Conservation (phyloP, 2,329 filamentous ascomycete species). For the Dothideomycetidae sp. region DNA sequence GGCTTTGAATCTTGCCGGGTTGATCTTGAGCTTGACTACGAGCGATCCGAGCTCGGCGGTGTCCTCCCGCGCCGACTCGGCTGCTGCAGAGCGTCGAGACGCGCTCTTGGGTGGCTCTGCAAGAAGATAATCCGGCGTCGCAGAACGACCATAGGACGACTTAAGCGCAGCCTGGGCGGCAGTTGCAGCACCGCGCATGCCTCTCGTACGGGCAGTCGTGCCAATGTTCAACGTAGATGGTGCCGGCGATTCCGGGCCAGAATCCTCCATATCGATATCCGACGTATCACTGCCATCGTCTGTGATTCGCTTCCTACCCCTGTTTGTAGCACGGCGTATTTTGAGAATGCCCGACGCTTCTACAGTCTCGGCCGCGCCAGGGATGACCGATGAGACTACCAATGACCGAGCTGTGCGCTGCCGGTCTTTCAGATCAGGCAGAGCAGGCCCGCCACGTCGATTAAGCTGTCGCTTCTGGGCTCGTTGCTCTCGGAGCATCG, state of each 20-base stretch:
- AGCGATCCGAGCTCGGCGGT: slow-evolving; percentile 66
- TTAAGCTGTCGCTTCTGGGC: slow-evolving; percentile 93
- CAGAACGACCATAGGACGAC: slow-evolving; percentile 59
- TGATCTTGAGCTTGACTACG: slow-evolving; percentile 61
- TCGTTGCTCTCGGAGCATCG: slow-evolving; percentile 84
- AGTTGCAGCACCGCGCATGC: slow-evolving; percentile 76
- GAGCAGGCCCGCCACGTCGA: slow-evolving; percentile 73
- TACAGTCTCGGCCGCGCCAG: slow-evolving; percentile 63
- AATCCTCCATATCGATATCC: slow-evolving; percentile 84
- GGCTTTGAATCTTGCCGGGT: slow-evolving; percentile 56
- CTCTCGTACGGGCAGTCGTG: slow-evolving; percentile 72
- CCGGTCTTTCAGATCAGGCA: slow-evolving; percentile 92
- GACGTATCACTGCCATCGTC: slow-evolving; percentile 59
- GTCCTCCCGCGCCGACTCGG: slow-evolving; percentile 60
- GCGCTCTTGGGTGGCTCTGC: slow-evolving; percentile 54
- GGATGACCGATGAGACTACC: slow-evolving; percentile 82
- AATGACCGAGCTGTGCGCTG: slow-evolving; percentile 86
- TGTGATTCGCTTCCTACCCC: slow-evolving; percentile 38
- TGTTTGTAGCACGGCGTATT: slow-evolving; percentile 29
- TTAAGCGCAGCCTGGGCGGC: slow-evolving; percentile 77
- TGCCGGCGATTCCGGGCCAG: slow-evolving; percentile 71
- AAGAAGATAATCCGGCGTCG: slow-evolving; percentile 63
- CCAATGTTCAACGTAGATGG: slow-evolving; percentile 46
- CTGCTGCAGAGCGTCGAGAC: slow-evolving; percentile 33
- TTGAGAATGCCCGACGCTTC: slow-evolving; percentile 85